phyloP scores from a whole-genome alignment of 768 basidiomycete genomes.

The Kwoniella heveanensis region DNA sequence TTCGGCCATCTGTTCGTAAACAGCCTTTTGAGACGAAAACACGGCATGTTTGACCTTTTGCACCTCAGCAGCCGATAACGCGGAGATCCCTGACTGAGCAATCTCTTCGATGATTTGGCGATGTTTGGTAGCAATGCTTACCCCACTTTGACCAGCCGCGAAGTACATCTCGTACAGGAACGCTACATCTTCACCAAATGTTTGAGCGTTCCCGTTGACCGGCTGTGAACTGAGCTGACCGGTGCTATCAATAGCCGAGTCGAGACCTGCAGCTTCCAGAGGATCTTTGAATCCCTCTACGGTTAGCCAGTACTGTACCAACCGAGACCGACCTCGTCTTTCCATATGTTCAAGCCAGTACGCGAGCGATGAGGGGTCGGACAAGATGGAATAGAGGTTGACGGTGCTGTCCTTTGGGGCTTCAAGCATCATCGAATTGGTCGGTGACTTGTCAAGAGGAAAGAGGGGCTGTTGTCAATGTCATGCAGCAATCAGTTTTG shows the following conservation, averaged over 20 bases:
- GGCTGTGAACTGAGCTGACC: constrained; percentile 63
- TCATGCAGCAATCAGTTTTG: too few relatives aligned
- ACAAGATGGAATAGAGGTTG: constrained; percentile 61
- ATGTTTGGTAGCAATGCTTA: constrained; percentile 69
- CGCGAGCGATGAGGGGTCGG: constrained; percentile 84
- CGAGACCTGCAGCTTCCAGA: constrained; percentile 68
- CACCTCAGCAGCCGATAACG: constrained; percentile 62
- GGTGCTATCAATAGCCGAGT: constrained; percentile 58
- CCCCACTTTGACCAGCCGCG: constrained; percentile 60
- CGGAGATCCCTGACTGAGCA: constrained; percentile 53
- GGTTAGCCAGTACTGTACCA: constrained; percentile 96
- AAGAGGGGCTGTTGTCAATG: constrained; percentile 7
- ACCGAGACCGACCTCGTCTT: constrained; percentile 73
- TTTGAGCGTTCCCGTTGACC: constrained; percentile 58
- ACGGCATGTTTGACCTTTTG: constrained; percentile 66
- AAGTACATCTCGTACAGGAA: constrained; percentile 91
- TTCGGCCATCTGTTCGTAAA: constrained; percentile 83
- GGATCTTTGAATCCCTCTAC: constrained; percentile 98
- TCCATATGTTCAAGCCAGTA: constrained; percentile 99
- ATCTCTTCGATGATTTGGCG: constrained; percentile 65
- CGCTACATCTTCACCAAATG: constrained; percentile 79
- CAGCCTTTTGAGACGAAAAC: constrained; percentile 78
- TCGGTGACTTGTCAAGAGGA: constrained; percentile 8
- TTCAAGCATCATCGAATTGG: constrained; percentile 14
- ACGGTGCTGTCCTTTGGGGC: background rate